A percentile compares a stretch with the other conserved stretches of the same genome.
These are phyloP conservation scores for Hippophae gyantsensis DNA, from an alignment of 306 rosid genomes.

Conservation along the genomic window DNA sequence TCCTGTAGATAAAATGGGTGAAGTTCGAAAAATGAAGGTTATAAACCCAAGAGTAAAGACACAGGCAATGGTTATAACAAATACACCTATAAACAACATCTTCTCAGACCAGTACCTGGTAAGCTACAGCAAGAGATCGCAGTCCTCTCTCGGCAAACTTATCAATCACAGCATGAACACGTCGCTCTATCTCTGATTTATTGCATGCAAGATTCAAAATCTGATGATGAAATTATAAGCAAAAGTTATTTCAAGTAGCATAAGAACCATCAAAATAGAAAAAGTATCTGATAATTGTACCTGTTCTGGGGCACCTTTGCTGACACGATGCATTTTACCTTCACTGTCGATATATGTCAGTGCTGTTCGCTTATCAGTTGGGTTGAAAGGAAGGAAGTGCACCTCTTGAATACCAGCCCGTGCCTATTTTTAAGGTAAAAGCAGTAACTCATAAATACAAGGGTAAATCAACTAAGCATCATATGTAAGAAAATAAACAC, in stretches of 20 bases:
- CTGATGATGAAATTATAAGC: slow-evolving; percentile 29
- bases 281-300: slow-evolving; percentile 22
- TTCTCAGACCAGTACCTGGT: slow-evolving; percentile 40
- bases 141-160: slow-evolving; percentile 76
- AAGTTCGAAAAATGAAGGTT: slow-evolving; percentile 7
- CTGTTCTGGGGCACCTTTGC: slow-evolving; percentile 96
- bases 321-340: slow-evolving; percentile 71
- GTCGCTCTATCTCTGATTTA: slow-evolving; percentile 55
- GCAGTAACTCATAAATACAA: slow-evolving; percentile 9
- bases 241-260: slow-evolving; percentile 12
- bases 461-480: background rate
- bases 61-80: background rate
- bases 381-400: slow-evolving; percentile 89
- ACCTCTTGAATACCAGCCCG: slow-evolving; percentile 63
- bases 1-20: slow-evolving; percentile 31
- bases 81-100: background rate
- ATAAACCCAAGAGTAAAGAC: background rate
- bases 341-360: slow-evolving; percentile 58
- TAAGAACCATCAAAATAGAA: slow-evolving; percentile 10
- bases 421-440: slow-evolving; percentile 38
- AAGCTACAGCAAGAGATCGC: slow-evolving; percentile 77
- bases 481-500: slow-evolving; percentile 1
- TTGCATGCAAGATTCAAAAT: slow-evolving; percentile 70
- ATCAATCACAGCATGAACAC: slow-evolving; percentile 63
- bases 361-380: slow-evolving; percentile 79